phyloP scores from a whole-genome alignment of 129 eudicot species.

The Smallanthus sonchifolius region DNA sequence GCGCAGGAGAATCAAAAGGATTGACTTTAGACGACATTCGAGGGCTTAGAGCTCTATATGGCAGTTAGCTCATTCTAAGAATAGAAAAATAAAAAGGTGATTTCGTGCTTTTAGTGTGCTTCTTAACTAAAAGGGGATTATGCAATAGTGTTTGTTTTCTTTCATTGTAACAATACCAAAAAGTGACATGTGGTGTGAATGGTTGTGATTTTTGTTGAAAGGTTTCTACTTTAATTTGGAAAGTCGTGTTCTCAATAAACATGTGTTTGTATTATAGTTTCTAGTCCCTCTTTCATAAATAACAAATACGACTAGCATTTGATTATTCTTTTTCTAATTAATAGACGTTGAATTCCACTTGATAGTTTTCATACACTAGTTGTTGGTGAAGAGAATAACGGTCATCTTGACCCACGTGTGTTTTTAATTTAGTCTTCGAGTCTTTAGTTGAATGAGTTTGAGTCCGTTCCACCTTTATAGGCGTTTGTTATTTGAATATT shows the following conservation, averaged over 20 bases:
- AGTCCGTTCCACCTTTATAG: too few relatives aligned
- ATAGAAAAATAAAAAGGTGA: neutral
- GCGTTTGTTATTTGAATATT: too few relatives aligned
- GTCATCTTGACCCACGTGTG: too few relatives aligned
- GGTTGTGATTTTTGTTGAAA: neutral
- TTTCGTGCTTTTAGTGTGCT: neutral
- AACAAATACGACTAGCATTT: neutral
- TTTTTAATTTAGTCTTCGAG: too few relatives aligned
- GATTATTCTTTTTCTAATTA: neutral
- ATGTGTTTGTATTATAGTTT: neutral
- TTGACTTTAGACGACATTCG: conserved; percentile 25
- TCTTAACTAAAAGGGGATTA: neutral
- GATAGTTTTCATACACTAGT: too few relatives aligned
- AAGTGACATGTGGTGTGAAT: neutral
- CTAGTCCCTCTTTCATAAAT: neutral
- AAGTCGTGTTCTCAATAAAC: neutral
- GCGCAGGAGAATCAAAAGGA: conserved; percentile 24
- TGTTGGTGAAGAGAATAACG: too few relatives aligned
- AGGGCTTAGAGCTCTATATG: conserved; percentile 35
- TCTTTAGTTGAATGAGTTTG: too few relatives aligned
- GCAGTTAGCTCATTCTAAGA: neutral
- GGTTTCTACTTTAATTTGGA: neutral
- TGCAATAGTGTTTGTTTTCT: neutral
- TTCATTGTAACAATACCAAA: neutral
- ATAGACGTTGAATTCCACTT: neutral